phyloP scores from a whole-genome alignment of 805 yeast genomes.

The Yarrowia deformans region DNA sequence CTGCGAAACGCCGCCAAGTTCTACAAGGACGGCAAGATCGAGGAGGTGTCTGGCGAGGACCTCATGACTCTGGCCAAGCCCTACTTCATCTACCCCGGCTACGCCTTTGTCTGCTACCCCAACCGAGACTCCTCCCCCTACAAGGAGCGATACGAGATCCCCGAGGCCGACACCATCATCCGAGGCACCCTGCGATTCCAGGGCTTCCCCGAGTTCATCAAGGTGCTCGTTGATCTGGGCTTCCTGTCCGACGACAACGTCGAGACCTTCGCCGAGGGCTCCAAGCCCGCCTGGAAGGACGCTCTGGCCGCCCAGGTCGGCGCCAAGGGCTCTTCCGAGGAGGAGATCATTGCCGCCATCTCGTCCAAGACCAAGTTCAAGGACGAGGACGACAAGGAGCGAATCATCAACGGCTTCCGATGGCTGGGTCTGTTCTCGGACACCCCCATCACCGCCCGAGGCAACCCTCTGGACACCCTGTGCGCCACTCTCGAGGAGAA shows the following conservation, averaged over 20 bases:
- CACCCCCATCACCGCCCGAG: conserved; percentile 80
- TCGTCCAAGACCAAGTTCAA: conserved; percentile 81
- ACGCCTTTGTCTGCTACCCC: conserved; percentile 92
- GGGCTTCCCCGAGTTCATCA: conserved; percentile 98
- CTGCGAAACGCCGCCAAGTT: conserved; percentile 91
- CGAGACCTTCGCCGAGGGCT: conserved; percentile 61
- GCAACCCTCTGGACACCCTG: conserved; percentile 92
- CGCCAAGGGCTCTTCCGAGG: conserved; percentile 71
- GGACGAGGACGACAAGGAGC: conserved; percentile 78
- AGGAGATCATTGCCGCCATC: conserved; percentile 78
- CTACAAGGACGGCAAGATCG: conserved; percentile 86
- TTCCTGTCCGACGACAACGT: conserved; percentile 80
- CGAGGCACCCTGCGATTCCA: conserved; percentile 98
- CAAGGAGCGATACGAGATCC: conserved; percentile 89
- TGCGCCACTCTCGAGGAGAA: conserved; percentile 95
- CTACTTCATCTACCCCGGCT: conserved; percentile 95
- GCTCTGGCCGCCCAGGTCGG: conserved; percentile 80
- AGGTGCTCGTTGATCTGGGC: conserved; percentile 92
- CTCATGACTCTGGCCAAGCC: conserved; percentile 95
- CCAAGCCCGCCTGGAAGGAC: conserved; percentile 78
- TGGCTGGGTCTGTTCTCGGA: conserved; percentile 95
- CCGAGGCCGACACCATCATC: conserved; percentile 95
- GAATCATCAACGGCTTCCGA: conserved; percentile 84
- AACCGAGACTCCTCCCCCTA: conserved; percentile 97
- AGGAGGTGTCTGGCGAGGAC: conserved; percentile 81